Conservation (phyloP, 2,329 filamentous ascomycete genomes). For the Stylonectria norvegica region DNA sequence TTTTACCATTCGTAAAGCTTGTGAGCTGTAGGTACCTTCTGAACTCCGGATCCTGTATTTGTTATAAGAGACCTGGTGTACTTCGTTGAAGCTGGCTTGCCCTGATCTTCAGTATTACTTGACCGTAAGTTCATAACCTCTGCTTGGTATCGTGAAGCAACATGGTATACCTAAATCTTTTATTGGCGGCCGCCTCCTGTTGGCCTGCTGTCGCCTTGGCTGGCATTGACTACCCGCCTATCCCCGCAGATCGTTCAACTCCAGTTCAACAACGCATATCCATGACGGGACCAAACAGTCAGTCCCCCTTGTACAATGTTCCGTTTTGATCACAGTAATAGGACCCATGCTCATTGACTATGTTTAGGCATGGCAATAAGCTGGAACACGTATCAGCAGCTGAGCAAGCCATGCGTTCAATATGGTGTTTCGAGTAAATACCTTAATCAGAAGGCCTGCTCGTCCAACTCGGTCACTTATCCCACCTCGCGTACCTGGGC, state of each 20-base stretch:
- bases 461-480: constrained; percentile 47
- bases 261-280: constrained; percentile 53
- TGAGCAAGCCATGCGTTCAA: constrained; percentile 45
- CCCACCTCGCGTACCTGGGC: constrained; percentile 51
- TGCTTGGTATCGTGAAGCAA: too few species aligned
- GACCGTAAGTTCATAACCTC: too few species aligned
- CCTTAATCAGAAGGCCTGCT: constrained; percentile 42
- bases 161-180: too few species aligned
- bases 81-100: too few species aligned
- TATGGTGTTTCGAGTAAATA: constrained; percentile 44
- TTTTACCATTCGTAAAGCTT: too few species aligned
- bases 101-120: too few species aligned
- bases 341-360: not conserved
- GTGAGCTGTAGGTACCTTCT: too few species aligned
- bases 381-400: constrained; percentile 54
- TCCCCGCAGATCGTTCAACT: constrained; percentile 48
- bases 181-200: too few species aligned
- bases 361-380: constrained; percentile 48
- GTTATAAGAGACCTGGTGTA: too few species aligned
- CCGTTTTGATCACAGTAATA: not conserved
- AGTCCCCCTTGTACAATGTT: constrained; percentile 17
- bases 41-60: too few species aligned
- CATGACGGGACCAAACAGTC: constrained; percentile 47
- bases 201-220: not conserved
- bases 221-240: constrained; percentile 39